Evolutionary conservation across 169 alveolate genomes (phyloP), one percentile per base, ranked within the genome.

Genomic region (Cyclospora cayetanensis): DNA sequence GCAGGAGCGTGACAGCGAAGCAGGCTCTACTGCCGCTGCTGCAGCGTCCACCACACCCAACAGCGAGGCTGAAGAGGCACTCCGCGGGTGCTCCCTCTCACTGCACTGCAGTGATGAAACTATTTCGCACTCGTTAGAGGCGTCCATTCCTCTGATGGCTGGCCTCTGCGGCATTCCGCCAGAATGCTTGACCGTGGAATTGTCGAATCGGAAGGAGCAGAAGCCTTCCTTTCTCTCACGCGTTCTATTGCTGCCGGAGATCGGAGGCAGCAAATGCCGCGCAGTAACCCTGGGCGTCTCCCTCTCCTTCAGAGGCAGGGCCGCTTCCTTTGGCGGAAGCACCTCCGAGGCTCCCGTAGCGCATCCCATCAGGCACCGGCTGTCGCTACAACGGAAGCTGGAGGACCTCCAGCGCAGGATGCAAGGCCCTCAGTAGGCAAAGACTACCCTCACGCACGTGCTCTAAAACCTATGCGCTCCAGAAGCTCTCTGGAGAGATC

Each of bases 311-410:
- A n/a, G 1, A 31, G 72, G 72, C 72, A 60, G 72, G 4, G 72
- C 27, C n/a, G 72, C 11, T 12, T 1, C 0, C 72, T 31, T n/a
- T 60, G 72, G 0, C 15, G 35, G 31, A 9, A 12, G n/a, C 35
- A 60, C 31, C 15, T 31, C 15, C 1, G n/a, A 60, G 72, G 72
- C 35, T 12, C 35, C 72, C 0, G 72, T 5, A 20, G 72, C 34
- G 35, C 11, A 60, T n/a, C 60, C 60, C 15, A 5, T 9, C 72
- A 12, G 72, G 12, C 72, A n/a, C 27, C 72, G 72, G 31, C 35
- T 60, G 72, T 60, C 72, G n/a, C 72, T 60, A 31, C 72, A 60
- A 31, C 72, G 72, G 31, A 60, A 60, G 31, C 72, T 60, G 72
- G 15, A 20, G 72, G 72, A 60, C 72, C 72, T 60, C 34, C 1